Conservation (phyloP, 495 filamentous ascomycete genomes). For the Glonium stellatum region DNA sequence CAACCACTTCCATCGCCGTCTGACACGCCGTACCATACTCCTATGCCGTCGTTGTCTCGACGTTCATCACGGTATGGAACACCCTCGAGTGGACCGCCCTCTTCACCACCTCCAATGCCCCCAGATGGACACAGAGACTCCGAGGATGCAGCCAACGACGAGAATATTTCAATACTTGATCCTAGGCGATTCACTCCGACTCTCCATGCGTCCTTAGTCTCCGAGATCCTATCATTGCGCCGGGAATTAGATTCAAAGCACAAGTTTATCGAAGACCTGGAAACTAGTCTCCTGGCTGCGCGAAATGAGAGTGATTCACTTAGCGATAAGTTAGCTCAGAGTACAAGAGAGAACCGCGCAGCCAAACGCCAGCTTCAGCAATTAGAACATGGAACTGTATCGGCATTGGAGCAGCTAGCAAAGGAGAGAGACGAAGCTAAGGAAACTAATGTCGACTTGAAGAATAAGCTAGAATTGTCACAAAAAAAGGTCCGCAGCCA, state of each 20-base stretch:
- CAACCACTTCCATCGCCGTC: slow-evolving; percentile 57
- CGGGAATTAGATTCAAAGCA: slow-evolving; percentile 84
- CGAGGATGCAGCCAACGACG: slow-evolving; percentile 47
- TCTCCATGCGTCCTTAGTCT: slow-evolving; percentile 87
- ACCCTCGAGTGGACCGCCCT: slow-evolving; percentile 56
- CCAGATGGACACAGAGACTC: slow-evolving; percentile 43
- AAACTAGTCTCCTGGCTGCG: slow-evolving; percentile 62
- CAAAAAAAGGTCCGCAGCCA: slow-evolving; percentile 71
- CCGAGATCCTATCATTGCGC: slow-evolving; percentile 81
- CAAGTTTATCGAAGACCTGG: slow-evolving; percentile 74
- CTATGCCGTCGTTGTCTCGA: slow-evolving; percentile 51
- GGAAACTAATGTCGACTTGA: slow-evolving; percentile 64
- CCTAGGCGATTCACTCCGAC: slow-evolving; percentile 91
- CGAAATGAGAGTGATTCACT: slow-evolving; percentile 68
- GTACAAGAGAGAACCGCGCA: slow-evolving; percentile 66
- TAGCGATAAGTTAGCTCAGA: slow-evolving; percentile 51
- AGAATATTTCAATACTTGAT: slow-evolving; percentile 73
- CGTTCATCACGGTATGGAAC: slow-evolving; percentile 48
- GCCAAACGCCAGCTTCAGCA: slow-evolving; percentile 78
- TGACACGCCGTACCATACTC: slow-evolving; percentile 58
- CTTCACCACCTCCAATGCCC: slow-evolving; percentile 54
- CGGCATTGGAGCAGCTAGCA: slow-evolving; percentile 72
- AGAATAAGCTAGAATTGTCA: slow-evolving; percentile 66
- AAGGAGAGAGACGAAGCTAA: slow-evolving; percentile 82
- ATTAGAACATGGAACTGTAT: slow-evolving; percentile 78